These are phyloP conservation scores for Venturia nashicola DNA, from an alignment of 2,329 filamentous ascomycete genomes.

Conservation along the genomic window DNA sequence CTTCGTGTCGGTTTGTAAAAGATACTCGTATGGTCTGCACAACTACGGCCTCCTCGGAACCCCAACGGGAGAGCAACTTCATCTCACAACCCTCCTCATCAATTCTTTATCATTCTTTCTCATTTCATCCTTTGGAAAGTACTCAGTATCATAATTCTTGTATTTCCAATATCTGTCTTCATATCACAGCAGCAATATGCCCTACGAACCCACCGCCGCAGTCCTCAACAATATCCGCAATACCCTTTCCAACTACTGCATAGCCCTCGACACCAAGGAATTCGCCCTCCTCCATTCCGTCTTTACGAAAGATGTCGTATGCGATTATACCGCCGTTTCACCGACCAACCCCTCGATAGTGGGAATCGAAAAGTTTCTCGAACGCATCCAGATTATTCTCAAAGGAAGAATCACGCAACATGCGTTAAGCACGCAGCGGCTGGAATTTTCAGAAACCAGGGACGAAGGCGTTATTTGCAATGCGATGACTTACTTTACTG, in stretches of 20 bases:
- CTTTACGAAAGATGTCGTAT: conserved; percentile 27
- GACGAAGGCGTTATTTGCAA: background rate
- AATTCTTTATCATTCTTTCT: background rate
- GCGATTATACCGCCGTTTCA: conserved; percentile 24
- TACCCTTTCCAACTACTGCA: conserved; percentile 29
- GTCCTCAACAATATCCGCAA: conserved; percentile 27
- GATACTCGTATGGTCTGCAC: too few relatives aligned
- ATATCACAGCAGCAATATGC: background rate
- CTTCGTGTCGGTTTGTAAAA: background rate
- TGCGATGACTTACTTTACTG: conserved; percentile 8
- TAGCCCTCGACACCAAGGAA: conserved; percentile 31
- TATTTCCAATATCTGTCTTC: too few relatives aligned
- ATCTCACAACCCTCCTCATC: background rate
- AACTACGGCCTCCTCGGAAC: background rate
- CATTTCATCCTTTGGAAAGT: background rate
- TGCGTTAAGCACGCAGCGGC: background rate
- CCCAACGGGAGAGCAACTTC: background rate
- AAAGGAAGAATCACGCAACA: conserved; percentile 7
- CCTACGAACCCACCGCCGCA: background rate
- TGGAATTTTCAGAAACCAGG: background rate
- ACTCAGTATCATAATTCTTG: background rate
- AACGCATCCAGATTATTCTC: background rate
- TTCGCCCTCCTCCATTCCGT: conserved; percentile 26
- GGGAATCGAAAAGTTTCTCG: background rate
- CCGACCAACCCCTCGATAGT: background rate